These are phyloP conservation scores for Cucumis cinereus DNA, from an alignment of 306 rosid species.

Conservation along the genomic window DNA sequence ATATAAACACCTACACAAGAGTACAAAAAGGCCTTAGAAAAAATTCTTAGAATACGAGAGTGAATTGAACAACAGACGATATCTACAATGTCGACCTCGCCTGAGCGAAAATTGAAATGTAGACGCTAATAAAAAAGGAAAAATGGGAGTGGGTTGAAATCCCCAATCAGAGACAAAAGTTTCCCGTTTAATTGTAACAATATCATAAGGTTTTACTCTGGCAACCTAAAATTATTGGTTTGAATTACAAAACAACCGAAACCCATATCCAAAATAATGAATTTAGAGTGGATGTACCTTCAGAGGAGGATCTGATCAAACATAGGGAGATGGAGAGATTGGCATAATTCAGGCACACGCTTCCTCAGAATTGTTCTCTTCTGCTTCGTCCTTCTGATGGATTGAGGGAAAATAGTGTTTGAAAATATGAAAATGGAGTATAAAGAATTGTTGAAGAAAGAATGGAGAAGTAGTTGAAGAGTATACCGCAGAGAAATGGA, in stretches of 20 bases:
- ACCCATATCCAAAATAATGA: background rate
- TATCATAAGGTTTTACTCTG: background rate
- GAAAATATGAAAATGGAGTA: background rate
- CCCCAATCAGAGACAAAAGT: too few relatives aligned
- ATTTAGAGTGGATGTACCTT: background rate
- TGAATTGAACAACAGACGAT: background rate
- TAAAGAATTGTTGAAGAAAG: background rate
- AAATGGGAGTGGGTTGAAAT: too few relatives aligned
- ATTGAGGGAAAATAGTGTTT: background rate
- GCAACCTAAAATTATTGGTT: background rate
- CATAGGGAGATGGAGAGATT: background rate
- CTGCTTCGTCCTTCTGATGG: background rate
- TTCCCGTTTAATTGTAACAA: background rate
- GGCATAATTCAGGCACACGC: background rate
- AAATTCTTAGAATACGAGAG: background rate
- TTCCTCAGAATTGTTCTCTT: background rate
- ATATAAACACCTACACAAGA: background rate
- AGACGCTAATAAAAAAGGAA: background rate
- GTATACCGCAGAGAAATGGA: background rate
- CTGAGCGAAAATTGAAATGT: background rate
- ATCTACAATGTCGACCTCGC: background rate
- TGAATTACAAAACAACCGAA: background rate
- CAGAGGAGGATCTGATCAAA: background rate
- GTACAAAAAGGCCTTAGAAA: background rate
- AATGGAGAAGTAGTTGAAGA: background rate